Conservation (phyloP, 2,329 filamentous ascomycete genomes). For the Fonsecaea monophora region DNA sequence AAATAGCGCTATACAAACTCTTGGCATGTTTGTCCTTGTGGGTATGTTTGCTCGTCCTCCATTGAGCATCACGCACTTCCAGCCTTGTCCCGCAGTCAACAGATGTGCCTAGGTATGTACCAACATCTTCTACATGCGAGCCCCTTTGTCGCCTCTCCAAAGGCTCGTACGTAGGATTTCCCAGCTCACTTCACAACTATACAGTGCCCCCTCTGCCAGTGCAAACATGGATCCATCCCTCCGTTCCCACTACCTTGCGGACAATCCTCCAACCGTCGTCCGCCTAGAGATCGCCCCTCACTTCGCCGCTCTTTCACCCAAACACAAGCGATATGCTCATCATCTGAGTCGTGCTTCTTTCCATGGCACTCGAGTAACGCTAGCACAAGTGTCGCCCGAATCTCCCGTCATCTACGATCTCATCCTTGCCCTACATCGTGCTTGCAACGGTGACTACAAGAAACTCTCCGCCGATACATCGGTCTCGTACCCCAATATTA, state of each 20-base stretch:
- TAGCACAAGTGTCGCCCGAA: slow-evolving; percentile 82
- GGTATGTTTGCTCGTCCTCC: not conserved
- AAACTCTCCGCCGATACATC: slow-evolving; percentile 68
- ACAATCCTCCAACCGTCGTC: slow-evolving; percentile 87
- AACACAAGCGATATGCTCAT: slow-evolving; percentile 90
- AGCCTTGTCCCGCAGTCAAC: slow-evolving; percentile 2
- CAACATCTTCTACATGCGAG: slow-evolving; percentile 20
- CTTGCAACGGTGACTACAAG: slow-evolving; percentile 73
- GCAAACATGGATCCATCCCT: slow-evolving; percentile 50
- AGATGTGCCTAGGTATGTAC: not conserved
- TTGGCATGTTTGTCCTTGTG: slow-evolving; percentile 7
- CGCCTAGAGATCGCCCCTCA: slow-evolving; percentile 89
- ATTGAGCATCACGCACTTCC: not conserved
- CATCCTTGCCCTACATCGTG: slow-evolving; percentile 74
- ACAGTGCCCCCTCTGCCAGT: not conserved
- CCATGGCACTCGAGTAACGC: slow-evolving; percentile 76
- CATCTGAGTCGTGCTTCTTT: slow-evolving; percentile 79
- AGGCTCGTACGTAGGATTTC: slow-evolving; percentile 26
- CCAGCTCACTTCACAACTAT: slow-evolving; percentile 24
- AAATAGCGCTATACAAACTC: not conserved
- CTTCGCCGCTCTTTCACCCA: slow-evolving; percentile 69
- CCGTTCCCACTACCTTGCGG: slow-evolving; percentile 78
- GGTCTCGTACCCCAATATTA: slow-evolving; percentile 68
- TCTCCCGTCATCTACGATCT: slow-evolving; percentile 82
- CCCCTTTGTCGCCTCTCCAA: slow-evolving; percentile 10